Evolutionary conservation across 257 asterid genomes (phyloP).

Genomic region (Solanum stenotomum): DNA sequence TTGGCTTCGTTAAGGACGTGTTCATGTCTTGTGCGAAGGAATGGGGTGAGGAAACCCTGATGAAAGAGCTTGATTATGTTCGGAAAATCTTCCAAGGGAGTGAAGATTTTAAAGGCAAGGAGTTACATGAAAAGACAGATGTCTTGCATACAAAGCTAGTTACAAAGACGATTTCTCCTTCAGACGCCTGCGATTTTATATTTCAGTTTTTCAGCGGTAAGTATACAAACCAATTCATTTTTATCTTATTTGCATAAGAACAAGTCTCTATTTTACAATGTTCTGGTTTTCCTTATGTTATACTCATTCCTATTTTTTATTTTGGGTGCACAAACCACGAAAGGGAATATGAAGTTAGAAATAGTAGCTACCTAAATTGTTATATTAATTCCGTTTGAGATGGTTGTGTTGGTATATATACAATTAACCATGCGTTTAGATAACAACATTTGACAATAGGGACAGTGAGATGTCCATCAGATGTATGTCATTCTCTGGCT

Average conservation of each 20-base stretch:
- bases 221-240: constrained; percentile 13
- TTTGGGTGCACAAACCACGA: background rate
- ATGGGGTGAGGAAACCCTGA: constrained; percentile 59
- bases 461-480: background rate
- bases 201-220: constrained; percentile 71
- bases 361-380: background rate
- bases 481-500: background rate
- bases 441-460: background rate
- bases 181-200: constrained; percentile 64
- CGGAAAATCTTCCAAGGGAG: constrained; percentile 60
- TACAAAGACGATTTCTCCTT: constrained; percentile 52
- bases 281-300: background rate
- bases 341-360: background rate
- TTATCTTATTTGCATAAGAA: background rate
- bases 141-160: constrained; percentile 54
- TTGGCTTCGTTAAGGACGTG: constrained; percentile 85
- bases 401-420: background rate
- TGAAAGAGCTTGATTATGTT: constrained; percentile 85
- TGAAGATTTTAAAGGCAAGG: constrained; percentile 79
- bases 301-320: background rate
- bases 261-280: background rate
- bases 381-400: background rate
- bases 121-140: constrained; percentile 54
- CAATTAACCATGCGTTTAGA: background rate
- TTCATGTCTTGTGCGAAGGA: constrained; percentile 64